Conservation (phyloP, 1,284 basidiomycete genomes). For the Tilletia walkeri region DNA sequence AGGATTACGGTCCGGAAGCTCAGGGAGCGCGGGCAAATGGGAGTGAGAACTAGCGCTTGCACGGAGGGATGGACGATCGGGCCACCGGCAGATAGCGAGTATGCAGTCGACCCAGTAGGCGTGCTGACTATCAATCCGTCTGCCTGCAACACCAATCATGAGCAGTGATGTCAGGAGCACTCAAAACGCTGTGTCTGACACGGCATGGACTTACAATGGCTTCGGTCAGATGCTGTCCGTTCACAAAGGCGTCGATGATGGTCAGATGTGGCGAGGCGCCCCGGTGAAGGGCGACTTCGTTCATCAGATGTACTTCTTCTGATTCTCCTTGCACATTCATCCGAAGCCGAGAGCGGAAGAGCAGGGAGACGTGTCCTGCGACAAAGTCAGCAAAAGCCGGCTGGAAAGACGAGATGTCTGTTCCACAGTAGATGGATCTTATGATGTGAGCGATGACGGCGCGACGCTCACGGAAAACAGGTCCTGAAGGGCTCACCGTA, state of each 20-base stretch:
- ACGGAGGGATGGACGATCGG: conserved; percentile 93
- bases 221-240: conserved; percentile 90
- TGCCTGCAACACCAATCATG: conserved; percentile 62
- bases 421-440: conserved; percentile 29
- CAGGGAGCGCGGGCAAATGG: conserved; percentile 88
- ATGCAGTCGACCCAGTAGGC: conserved; percentile 94
- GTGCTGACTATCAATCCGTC: conserved; percentile 93
- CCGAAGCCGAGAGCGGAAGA: conserved; percentile 20
- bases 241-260: conserved; percentile 91
- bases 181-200: neutral
- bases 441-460: conserved; percentile 72
- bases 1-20: conserved; percentile 90
- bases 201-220: conserved; percentile 72
- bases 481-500: conserved; percentile 67
- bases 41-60: conserved; percentile 84
- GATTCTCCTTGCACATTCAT: conserved; percentile 7
- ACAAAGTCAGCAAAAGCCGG: conserved; percentile 42
- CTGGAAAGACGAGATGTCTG: conserved; percentile 41
- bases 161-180: neutral
- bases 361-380: conserved; percentile 34
- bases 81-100: conserved; percentile 90
- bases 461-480: conserved; percentile 9
- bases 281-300: conserved; percentile 88
- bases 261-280: conserved; percentile 88
- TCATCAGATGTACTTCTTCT: conserved; percentile 91